A percentile compares a stretch with the other conserved stretches of the same genome.
phyloP scores from a whole-genome alignment of 2,329 filamentous ascomycete species.

The Ascosphaera acerosa region DNA sequence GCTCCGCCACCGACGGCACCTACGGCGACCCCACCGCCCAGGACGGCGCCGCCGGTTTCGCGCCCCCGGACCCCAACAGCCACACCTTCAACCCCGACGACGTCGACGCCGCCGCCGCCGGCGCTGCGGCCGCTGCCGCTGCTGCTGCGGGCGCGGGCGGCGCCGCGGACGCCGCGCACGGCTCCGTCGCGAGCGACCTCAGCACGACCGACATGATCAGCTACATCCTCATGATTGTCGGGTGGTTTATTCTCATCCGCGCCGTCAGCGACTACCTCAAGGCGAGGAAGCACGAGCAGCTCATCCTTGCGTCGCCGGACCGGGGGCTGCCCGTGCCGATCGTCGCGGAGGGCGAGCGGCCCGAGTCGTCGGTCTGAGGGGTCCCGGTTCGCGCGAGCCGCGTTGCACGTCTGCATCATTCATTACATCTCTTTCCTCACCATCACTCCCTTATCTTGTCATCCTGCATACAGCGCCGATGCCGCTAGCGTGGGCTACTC shows the following conservation, averaged over 20 bases:
- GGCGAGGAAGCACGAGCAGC: slow-evolving; percentile 70
- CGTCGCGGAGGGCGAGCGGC: slow-evolving; percentile 60
- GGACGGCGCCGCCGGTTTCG: slow-evolving; percentile 20
- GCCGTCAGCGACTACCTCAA: slow-evolving; percentile 77
- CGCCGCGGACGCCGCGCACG: slow-evolving; percentile 3
- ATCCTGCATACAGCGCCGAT: too few species aligned
- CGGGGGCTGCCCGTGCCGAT: slow-evolving; percentile 63
- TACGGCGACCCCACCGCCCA: slow-evolving; percentile 13
- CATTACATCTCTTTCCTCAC: too few species aligned
- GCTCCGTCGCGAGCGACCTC: slow-evolving; percentile 28
- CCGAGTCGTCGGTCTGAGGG: slow-evolving; percentile 51
- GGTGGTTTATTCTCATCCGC: slow-evolving; percentile 92
- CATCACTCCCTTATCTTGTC: too few species aligned
- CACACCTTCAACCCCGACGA: slow-evolving; percentile 63
- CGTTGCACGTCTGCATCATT: too few species aligned
- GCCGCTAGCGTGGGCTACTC: too few species aligned
- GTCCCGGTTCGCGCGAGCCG: too few species aligned
- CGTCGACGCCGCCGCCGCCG: slow-evolving; percentile 18
- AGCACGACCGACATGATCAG: slow-evolving; percentile 66
- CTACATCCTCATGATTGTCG: slow-evolving; percentile 85
- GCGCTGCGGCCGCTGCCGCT: slow-evolving; percentile 6
- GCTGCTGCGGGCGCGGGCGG: slow-evolving; percentile 7
- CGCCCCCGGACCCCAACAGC: slow-evolving; percentile 65
- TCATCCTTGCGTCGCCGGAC: slow-evolving; percentile 82
- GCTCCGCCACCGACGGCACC: slow-evolving; percentile 24